phyloP scores from a whole-genome alignment of 2,329 filamentous ascomycete genomes.

The Phoma sp. region DNA sequence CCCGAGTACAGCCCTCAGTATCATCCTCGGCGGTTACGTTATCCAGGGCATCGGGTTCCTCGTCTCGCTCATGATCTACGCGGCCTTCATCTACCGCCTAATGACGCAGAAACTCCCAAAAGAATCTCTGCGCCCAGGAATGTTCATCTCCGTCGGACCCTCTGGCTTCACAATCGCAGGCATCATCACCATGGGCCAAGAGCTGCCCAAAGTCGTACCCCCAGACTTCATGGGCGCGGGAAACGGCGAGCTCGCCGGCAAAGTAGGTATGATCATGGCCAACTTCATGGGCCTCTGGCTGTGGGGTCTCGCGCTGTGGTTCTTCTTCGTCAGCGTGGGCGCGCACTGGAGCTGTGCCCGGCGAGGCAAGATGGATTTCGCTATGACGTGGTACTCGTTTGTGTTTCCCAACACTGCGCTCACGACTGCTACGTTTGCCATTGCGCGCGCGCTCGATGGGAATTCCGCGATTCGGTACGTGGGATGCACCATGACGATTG shows the following conservation, averaged over 20 bases:
- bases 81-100: constrained; percentile 82
- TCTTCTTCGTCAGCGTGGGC: constrained; percentile 80
- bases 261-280: constrained; percentile 61
- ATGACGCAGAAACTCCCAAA: constrained; percentile 87
- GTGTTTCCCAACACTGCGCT: constrained; percentile 81
- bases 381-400: constrained; percentile 87
- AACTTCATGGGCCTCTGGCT: constrained; percentile 78
- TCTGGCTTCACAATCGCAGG: constrained; percentile 71
- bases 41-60: constrained; percentile 71
- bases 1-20: constrained; percentile 55
- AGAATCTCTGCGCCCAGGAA: constrained; percentile 77
- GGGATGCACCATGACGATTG: constrained; percentile 70
- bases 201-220: constrained; percentile 57
- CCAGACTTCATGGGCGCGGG: constrained; percentile 62
- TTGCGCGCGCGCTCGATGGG: constrained; percentile 62
- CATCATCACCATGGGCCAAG: constrained; percentile 63
- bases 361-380: constrained; percentile 70
- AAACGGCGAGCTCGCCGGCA: constrained; percentile 59
- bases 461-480: constrained; percentile 66
- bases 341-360: constrained; percentile 73
- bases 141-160: constrained; percentile 85
- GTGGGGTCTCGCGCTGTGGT: constrained; percentile 83
- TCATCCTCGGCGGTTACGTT: constrained; percentile 65
- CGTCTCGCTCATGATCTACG: constrained; percentile 78
- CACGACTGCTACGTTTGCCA: constrained; percentile 73